These are phyloP conservation scores for Podospora pseudoanserina DNA, from an alignment of 495 filamentous ascomycete species.

Conservation along the genomic window DNA sequence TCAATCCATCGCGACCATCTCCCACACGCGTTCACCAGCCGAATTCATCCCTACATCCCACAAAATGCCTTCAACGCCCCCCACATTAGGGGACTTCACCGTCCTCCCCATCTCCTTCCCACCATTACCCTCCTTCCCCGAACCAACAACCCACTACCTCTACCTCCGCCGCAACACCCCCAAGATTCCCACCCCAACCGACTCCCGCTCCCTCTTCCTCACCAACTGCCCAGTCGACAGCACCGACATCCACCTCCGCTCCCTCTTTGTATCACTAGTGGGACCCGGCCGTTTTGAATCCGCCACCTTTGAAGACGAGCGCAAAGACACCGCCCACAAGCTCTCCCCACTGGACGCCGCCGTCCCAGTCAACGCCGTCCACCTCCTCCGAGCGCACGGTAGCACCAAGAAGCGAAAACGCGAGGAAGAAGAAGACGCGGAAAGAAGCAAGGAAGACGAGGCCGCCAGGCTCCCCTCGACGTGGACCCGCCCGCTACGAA, in stretches of 20 bases:
- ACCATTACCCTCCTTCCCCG: slow-evolving; percentile 53
- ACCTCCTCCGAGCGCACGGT: slow-evolving; percentile 41
- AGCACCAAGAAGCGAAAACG: slow-evolving; percentile 64
- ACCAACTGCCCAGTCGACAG: slow-evolving; percentile 86
- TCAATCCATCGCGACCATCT: slow-evolving; percentile 4
- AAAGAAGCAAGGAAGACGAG: slow-evolving; percentile 50
- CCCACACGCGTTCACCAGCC: not conserved
- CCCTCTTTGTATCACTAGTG: slow-evolving; percentile 65
- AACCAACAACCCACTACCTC: slow-evolving; percentile 69
- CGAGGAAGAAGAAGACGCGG: slow-evolving; percentile 44
- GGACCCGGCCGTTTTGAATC: slow-evolving; percentile 71
- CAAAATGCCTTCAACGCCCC: slow-evolving; percentile 32
- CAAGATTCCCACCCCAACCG: slow-evolving; percentile 66
- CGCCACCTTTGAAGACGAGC: slow-evolving; percentile 63
- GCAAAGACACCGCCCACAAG: slow-evolving; percentile 24
- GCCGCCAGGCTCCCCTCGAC: slow-evolving; percentile 56
- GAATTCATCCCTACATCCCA: not conserved
- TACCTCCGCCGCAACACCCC: slow-evolving; percentile 81
- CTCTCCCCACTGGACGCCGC: slow-evolving; percentile 23
- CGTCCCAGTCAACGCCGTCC: slow-evolving; percentile 40
- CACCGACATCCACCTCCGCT: slow-evolving; percentile 69
- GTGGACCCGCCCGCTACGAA: slow-evolving; percentile 71
- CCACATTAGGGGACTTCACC: slow-evolving; percentile 44
- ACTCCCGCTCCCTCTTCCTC: slow-evolving; percentile 75
- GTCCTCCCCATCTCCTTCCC: slow-evolving; percentile 60